Percentiles rank a stretch among this genome's conserved stretches.
Evolutionary conservation across 2,329 filamentous ascomycete species (phyloP).

Genomic region (Xylariaceae sp.): DNA sequence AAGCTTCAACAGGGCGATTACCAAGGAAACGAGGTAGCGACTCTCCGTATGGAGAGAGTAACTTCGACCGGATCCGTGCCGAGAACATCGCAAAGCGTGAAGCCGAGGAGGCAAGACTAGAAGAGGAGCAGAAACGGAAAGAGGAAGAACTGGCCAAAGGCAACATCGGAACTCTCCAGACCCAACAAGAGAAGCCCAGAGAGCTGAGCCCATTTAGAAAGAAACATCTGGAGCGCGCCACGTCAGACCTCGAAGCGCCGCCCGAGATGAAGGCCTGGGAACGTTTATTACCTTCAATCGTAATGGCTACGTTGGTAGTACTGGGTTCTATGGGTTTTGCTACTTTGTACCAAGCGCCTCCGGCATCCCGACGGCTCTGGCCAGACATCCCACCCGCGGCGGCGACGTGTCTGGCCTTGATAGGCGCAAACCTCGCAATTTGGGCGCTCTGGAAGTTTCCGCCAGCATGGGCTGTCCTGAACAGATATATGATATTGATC

Average conservation of each 20-base stretch:
- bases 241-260: slow-evolving; percentile 57
- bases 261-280: slow-evolving; percentile 60
- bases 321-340: slow-evolving; percentile 52
- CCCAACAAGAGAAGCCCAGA: slow-evolving; percentile 45
- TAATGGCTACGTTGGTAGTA: slow-evolving; percentile 54
- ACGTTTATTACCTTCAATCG: slow-evolving; percentile 62
- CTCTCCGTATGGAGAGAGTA: slow-evolving; percentile 64
- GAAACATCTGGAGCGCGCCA: slow-evolving; percentile 53
- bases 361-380: slow-evolving; percentile 57
- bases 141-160: slow-evolving; percentile 50
- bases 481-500: slow-evolving; percentile 70
- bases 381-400: slow-evolving; percentile 67
- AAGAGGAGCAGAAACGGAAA: slow-evolving; percentile 49
- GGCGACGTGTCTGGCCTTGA: slow-evolving; percentile 68
- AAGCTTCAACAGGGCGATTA: slow-evolving; percentile 34
- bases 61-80: slow-evolving; percentile 63
- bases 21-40: slow-evolving; percentile 45
- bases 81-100: slow-evolving; percentile 57
- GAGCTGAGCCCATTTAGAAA: slow-evolving; percentile 48
- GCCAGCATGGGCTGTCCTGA: slow-evolving; percentile 69
- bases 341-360: slow-evolving; percentile 60
- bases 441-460: slow-evolving; percentile 68
- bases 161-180: slow-evolving; percentile 51
- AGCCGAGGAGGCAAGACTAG: slow-evolving; percentile 52
- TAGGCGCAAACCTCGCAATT: slow-evolving; percentile 64